phyloP scores from a whole-genome alignment of 176 grass and related monocot genomes.

The Melocanna baccifera region DNA sequence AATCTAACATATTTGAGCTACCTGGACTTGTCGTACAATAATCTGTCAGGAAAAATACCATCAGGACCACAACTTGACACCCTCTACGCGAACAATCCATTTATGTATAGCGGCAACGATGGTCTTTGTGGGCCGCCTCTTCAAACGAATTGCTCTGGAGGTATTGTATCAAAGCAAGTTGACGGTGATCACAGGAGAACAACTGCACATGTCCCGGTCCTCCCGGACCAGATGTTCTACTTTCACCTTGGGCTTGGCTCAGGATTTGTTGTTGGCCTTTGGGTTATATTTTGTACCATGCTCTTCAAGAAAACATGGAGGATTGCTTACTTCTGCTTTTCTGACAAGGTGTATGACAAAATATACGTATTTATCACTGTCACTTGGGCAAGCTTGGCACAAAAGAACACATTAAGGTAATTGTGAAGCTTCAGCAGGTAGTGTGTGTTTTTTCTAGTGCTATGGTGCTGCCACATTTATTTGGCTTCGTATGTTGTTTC shows the following conservation, averaged over 20 bases:
- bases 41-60: too few relatives aligned
- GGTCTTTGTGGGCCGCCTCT: background rate
- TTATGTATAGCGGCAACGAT: background rate
- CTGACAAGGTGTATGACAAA: too few relatives aligned
- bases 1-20: too few relatives aligned
- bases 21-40: too few relatives aligned
- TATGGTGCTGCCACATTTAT: background rate
- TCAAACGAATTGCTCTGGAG: background rate
- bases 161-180: background rate
- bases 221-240: background rate
- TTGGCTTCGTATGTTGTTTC: background rate
- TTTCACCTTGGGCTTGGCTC: background rate
- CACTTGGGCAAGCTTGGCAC: too few relatives aligned
- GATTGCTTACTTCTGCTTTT: slow-evolving; percentile 16
- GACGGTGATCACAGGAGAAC: background rate
- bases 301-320: slow-evolving; percentile 28
- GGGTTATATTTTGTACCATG: slow-evolving; percentile 3
- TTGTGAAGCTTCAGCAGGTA: too few relatives aligned
- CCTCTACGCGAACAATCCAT: too few relatives aligned
- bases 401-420: too few relatives aligned
- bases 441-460: background rate
- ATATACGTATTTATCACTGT: too few relatives aligned
- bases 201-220: background rate
- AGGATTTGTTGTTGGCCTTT: slow-evolving; percentile 32
- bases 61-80: too few relatives aligned